These are phyloP conservation scores for Cytidiella melzeri DNA, from an alignment of 768 basidiomycete genomes.

Conservation along the genomic window DNA sequence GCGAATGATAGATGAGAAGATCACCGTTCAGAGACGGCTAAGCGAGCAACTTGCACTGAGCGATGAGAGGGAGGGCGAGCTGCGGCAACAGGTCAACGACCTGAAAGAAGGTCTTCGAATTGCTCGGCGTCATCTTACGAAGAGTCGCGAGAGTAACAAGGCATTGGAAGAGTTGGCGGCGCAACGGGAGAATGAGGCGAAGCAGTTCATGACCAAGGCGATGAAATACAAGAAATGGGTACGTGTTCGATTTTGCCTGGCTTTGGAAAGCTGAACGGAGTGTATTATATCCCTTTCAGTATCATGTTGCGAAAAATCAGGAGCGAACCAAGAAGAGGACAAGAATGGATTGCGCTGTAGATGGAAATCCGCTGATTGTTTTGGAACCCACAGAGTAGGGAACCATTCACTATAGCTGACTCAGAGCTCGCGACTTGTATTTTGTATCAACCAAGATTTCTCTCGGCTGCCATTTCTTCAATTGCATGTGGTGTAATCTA, in stretches of 20 bases:
- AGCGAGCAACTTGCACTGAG: too few relatives aligned
- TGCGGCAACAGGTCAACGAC: conserved; percentile 4
- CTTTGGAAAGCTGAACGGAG: not conserved
- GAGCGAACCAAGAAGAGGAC: conserved; percentile 1
- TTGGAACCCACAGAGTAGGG: too few relatives aligned
- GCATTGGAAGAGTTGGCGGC: not conserved
- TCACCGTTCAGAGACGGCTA: too few relatives aligned
- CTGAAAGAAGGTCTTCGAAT: not conserved
- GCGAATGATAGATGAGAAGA: too few relatives aligned
- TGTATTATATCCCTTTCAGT: conserved; percentile 4
- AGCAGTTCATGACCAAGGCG: conserved; percentile 3
- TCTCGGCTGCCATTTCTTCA: too few relatives aligned
- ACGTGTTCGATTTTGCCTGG: not conserved
- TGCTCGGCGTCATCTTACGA: conserved; percentile 5
- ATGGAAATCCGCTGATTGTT: conserved; percentile 11
- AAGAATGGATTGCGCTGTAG: not conserved
- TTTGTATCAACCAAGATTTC: too few relatives aligned
- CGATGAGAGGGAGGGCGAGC: conserved; percentile 1
- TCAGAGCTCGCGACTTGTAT: too few relatives aligned
- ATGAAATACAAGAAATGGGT: conserved; percentile 17
- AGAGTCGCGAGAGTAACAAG: not conserved
- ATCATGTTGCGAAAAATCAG: conserved; percentile 13
- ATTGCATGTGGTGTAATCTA: too few relatives aligned
- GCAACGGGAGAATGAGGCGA: conserved; percentile 7
- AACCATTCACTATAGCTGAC: too few relatives aligned